These are phyloP conservation scores for Phytophthora kernoviae DNA, from an alignment of 352 stramenopile genomes.

Conservation along the genomic window DNA sequence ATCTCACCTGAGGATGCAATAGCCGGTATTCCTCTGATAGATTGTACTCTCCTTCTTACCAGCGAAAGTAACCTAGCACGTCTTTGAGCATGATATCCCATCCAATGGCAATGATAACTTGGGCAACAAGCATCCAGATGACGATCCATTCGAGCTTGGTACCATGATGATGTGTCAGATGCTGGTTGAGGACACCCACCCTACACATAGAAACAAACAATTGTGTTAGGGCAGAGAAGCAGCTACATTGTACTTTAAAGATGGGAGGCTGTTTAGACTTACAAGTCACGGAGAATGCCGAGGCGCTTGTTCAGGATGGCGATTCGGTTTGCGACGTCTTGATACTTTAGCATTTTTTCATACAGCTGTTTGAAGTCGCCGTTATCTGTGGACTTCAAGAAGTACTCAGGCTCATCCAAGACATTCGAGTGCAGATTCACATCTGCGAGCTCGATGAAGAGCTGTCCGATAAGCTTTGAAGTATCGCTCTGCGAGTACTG, in stretches of 20 bases:
- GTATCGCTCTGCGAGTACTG: slow-evolving; percentile 90
- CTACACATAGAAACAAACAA: slow-evolving; percentile 28
- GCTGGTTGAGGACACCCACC: slow-evolving; percentile 91
- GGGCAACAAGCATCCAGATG: slow-evolving; percentile 91
- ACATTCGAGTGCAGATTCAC: slow-evolving; percentile 95
- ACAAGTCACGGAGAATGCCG: slow-evolving; percentile 92
- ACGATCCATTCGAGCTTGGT: slow-evolving; percentile 94
- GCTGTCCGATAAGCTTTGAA: slow-evolving; percentile 90
- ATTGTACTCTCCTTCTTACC: slow-evolving; percentile 1
- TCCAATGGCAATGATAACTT: slow-evolving; percentile 85
- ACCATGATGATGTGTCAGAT: slow-evolving; percentile 87
- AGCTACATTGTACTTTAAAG: slow-evolving; percentile 4
- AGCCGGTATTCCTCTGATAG: too few species aligned
- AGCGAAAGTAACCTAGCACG: slow-evolving; percentile 73
- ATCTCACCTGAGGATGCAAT: too few species aligned
- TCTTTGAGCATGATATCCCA: slow-evolving; percentile 89
- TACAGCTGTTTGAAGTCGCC: slow-evolving; percentile 93
- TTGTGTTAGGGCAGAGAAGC: neutral
- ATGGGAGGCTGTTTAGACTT: slow-evolving; percentile 18
- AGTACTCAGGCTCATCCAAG: slow-evolving; percentile 92
- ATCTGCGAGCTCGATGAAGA: slow-evolving; percentile 89
- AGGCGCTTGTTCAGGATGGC: slow-evolving; percentile 94
- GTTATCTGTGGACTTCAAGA: slow-evolving; percentile 82
- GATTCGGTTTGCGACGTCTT: slow-evolving; percentile 91
- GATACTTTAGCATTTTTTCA: slow-evolving; percentile 89